Evolutionary conservation across 176 grass and related monocot genomes (phyloP), one percentile per base, ranked within the genome.

Genomic region (Cenchrus americanus): DNA sequence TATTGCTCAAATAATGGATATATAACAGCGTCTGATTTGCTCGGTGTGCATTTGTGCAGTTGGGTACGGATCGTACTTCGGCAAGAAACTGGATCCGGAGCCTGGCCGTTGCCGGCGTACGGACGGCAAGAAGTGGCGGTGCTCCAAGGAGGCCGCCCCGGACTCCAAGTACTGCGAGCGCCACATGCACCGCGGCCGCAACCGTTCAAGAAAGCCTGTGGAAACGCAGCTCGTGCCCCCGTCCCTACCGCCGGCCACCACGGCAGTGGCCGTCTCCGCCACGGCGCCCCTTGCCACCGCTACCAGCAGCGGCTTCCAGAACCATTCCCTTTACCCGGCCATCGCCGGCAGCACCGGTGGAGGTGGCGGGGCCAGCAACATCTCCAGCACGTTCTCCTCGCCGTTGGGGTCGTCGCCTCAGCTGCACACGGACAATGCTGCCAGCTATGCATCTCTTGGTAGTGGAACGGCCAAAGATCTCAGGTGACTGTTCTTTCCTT

Each of bases 171-270:
- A 98, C 68, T 98, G 95, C 85, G 91, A 98, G 82, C 92, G 95
- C 83, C 95, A 97, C 92, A 97, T 97, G 95, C 95, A 97, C 75
- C 92, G 95, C 62, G 95, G 95, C 80, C 86, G 88, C 58, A 92
- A 83, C 73, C 92, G 95, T 97, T 97, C 95, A 97, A 97, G 92
- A 97, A 97, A 97, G 92, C 92, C 95, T 93, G 95, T 95, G 95
- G 95, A 95, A 98, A 80, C 92, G 77, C 95, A 86, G 89, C 86
- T 88, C 50, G 80, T 70, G 44, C 50, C 87, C n/a, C 92, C 76
- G 8, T 70, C 88, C 41, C 87, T 67, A 72, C 73, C 84, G 61
- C 42, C 81, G 21, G 2, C 73, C 62, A 23, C 69, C 22, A 58
- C 42, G 52, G 71, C 69, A 18, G 65, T 30, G 52, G 77, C 74